Evolutionary conservation across 352 stramenopile genomes (phyloP), one percentile per base, ranked within the genome.

Genomic region (Peronosclerospora sorghi): DNA sequence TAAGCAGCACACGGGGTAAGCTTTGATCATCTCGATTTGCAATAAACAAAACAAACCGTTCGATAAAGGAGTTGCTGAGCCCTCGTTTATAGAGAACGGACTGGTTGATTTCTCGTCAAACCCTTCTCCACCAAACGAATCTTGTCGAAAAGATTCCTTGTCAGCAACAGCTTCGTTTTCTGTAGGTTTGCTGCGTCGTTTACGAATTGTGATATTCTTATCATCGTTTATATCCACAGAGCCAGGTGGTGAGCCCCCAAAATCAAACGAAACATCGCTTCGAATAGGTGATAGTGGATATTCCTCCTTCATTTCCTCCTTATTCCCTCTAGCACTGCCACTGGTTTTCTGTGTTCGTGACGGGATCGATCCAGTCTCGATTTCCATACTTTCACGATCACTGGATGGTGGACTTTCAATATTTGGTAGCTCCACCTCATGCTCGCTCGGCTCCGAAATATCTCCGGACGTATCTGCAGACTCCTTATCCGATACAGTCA

Each of bases 11-110:
- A 24, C 6, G 21, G 21, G 6, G 6, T 7, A 26, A 26, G 6
- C 21, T 26, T 26, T 26, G 21, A 26, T 26, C 21, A 3, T 26
- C 21, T 6, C 21, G 21, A 26, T 26, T 26, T 26, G 6, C 21
- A 26, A 26, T n/a, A 26, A 7, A 26, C n/a, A 51, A n/a, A 18
- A 48, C 60, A 26, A 52, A 82, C 69, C 59, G 39, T 86, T 83
- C 0, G 73, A 86, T 1, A 88, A 23, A 2, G 76, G 76, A 0
- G 73, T 85, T n/a, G 86, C 35, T n/a, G 67, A 43, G 3, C 56
- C 69, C 6, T 78, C 69, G 20, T 81, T 61, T 35, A 80, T 61
- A 0, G 68, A 66, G 45, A 88, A 85, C 12, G 76, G 76, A 10
- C 71, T 85, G 7, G 34, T 37, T 18, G 53, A 48, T n/a, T 62